phyloP scores from a whole-genome alignment of 441 rosid genomes.

The Bocquillonia castaneifolia region DNA sequence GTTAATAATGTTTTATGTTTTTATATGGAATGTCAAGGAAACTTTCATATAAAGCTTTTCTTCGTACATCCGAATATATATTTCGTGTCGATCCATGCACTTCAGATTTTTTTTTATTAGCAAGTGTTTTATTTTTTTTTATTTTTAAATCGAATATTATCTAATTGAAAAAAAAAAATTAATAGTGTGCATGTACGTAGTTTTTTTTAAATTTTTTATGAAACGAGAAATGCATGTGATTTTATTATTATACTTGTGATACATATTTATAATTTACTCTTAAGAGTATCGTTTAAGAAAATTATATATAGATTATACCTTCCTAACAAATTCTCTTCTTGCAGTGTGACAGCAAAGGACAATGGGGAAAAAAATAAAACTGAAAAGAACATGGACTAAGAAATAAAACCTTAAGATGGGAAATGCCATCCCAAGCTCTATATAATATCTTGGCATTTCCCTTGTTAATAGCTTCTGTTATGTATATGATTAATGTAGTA shows the following conservation, averaged over 20 bases:
- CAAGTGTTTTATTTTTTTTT: too few species aligned
- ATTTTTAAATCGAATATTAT: too few species aligned
- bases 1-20: not conserved
- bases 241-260: not conserved
- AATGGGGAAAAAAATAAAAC: not conserved
- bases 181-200: too few species aligned
- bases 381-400: slow-evolving; percentile 11
- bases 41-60: slow-evolving; percentile 1
- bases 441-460: not conserved
- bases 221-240: too few species aligned
- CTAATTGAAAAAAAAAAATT: too few species aligned
- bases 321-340: not conserved
- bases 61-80: not conserved
- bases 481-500: not conserved
- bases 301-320: too few species aligned
- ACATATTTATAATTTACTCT: not conserved
- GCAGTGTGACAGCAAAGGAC: not conserved
- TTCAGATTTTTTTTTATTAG: too few species aligned
- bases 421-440: slow-evolving; percentile 1
- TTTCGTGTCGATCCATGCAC: not conserved
- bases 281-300: not conserved
- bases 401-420: slow-evolving; percentile 19
- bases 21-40: not conserved
- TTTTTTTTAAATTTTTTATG: not conserved
- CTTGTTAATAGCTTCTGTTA: not conserved